phyloP scores from a whole-genome alignment of 768 basidiomycete species.

The Phylloporus rhodoxanthus region DNA sequence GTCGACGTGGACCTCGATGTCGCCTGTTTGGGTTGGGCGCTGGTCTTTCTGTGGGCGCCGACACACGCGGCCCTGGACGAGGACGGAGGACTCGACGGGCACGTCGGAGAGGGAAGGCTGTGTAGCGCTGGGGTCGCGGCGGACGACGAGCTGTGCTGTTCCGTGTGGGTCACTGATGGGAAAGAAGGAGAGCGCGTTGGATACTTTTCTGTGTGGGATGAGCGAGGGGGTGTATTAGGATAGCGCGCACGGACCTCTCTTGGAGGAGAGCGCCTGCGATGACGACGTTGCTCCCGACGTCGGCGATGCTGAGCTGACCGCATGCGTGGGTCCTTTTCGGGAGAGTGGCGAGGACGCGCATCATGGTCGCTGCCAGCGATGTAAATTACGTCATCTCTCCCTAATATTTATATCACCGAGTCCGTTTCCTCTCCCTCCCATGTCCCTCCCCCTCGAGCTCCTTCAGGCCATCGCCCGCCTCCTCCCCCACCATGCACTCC shows the following conservation, averaged over 20 bases:
- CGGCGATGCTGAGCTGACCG: constrained; percentile 45
- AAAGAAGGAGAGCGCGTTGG: constrained; percentile 74
- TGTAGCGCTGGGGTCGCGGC: constrained; percentile 37
- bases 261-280: constrained; percentile 80
- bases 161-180: constrained; percentile 77
- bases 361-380: constrained; percentile 1
- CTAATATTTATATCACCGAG: not conserved
- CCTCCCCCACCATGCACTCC: constrained; percentile 36
- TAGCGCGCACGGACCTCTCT: constrained; percentile 50
- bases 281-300: constrained; percentile 56
- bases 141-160: constrained; percentile 70
- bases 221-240: constrained; percentile 32
- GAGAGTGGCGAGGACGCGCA: constrained; percentile 44
- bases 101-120: constrained; percentile 47
- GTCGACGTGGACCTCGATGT: constrained; percentile 75
- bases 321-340: constrained; percentile 59
- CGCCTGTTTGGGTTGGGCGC: constrained; percentile 59
- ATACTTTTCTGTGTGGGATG: constrained; percentile 52
- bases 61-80: constrained; percentile 69
- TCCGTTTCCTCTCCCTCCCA: not conserved
- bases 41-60: constrained; percentile 56
- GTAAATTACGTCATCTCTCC: constrained; percentile 13
- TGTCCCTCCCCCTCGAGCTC: constrained; percentile 56
- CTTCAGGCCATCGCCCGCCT: constrained; percentile 45
- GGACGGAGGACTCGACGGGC: constrained; percentile 73